Conservation (phyloP, 1,139 yeast species). For the Zygoascus meyerae region DNA sequence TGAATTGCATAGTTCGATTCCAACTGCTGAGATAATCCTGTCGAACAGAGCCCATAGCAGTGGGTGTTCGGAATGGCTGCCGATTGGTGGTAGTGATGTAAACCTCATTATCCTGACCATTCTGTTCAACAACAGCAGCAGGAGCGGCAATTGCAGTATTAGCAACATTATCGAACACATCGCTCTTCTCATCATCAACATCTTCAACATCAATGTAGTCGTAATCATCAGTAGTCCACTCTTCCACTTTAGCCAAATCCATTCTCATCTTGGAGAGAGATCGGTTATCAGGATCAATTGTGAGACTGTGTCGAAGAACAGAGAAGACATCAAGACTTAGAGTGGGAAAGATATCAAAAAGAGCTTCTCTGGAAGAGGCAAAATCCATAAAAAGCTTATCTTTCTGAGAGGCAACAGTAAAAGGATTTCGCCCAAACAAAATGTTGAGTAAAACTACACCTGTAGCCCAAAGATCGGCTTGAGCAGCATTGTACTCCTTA, state of each 20-base stretch:
- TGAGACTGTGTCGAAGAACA: constrained; percentile 68
- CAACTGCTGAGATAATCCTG: constrained; percentile 20
- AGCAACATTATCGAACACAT: constrained; percentile 11
- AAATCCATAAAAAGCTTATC: constrained; percentile 86
- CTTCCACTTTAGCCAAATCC: constrained; percentile 56
- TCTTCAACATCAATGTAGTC: constrained; percentile 20
- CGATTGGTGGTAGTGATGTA: constrained; percentile 32
- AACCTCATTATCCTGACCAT: constrained; percentile 8
- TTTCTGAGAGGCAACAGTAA: constrained; percentile 69
- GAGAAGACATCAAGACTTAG: constrained; percentile 84
- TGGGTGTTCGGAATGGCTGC: constrained; percentile 41
- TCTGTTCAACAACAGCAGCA: constrained; percentile 23
- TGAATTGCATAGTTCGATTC: constrained; percentile 36
- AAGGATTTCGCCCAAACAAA: constrained; percentile 88
- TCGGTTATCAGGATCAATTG: constrained; percentile 85
- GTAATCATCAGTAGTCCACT: constrained; percentile 71
- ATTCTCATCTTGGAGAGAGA: constrained; percentile 53
- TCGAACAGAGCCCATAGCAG: constrained; percentile 20
- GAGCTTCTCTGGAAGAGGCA: constrained; percentile 80
- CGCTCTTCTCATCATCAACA: constrained; percentile 15
- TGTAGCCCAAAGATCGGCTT: constrained; percentile 88
- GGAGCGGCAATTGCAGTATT: constrained; percentile 14
- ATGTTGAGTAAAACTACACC: constrained; percentile 83
- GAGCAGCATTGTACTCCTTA: constrained; percentile 71
- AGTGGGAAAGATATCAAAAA: constrained; percentile 86